Evolutionary conservation across 2,329 filamentous ascomycete genomes (phyloP), one percentile per base, ranked within the genome.

Genomic region (Fusarium incarnatum): DNA sequence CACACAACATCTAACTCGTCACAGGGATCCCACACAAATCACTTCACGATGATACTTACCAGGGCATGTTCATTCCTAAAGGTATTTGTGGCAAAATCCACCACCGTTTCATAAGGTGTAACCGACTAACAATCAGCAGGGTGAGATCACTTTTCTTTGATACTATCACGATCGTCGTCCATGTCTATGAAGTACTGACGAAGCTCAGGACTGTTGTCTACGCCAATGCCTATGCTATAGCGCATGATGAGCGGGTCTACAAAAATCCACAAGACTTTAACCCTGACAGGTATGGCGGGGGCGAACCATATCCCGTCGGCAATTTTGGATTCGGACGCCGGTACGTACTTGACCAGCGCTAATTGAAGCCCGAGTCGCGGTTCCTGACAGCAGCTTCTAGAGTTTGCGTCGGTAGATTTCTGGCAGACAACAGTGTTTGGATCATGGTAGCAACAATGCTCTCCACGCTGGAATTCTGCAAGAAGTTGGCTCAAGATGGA

Each of bases 51-150:
- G 88, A 90, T 68, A 78, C 84, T 30, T 90, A 89, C 70, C 80
- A 85, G 25, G 86, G 83, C 49, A 86, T 87, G 79, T 83, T 84
- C 66, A 88, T 90, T 63, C 87, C 86, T 15, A 84, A 83, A 66
- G 87, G 87, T 77, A 66, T 23, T 3, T 5, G 1, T 27, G 27
- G 18, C 13, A 28, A 18, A 44, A 18, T 28, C 23, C 13, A n/a
- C 12, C 12, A 16, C 6, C 15, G 15, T 4, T 6, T 8, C 9
- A 9, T 28, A 13, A 12, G 28, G 8, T 45, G 11, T 44, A 42
- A 6, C 27, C 12, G 42, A 49, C 59, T 73, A 56, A 68, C 32
- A 40, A 12, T 20, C 37, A 41, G 22, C 34, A 75, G 73, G 73
- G 73, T 76, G 67, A 37, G 68, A 56, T 28, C 18, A 41, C 32